These are phyloP conservation scores for Aspergillus bridgeri DNA, from an alignment of 495 filamentous ascomycete species.

Conservation along the genomic window DNA sequence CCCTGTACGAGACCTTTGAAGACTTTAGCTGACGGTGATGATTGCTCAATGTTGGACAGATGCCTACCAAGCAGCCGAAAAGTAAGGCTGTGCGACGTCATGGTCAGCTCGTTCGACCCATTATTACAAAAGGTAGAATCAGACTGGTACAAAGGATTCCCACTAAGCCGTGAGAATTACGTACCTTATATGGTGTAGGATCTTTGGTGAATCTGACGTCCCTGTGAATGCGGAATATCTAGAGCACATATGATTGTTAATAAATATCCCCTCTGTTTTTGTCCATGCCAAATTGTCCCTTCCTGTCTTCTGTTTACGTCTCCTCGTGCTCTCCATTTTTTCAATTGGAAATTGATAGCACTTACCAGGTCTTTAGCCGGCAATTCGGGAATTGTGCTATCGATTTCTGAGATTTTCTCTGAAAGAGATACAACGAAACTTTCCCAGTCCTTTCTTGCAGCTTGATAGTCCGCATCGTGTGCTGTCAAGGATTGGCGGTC, in stretches of 20 bases:
- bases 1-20: conserved; percentile 67
- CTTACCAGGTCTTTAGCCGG: conserved; percentile 74
- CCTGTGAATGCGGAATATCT: conserved; percentile 81
- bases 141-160: neutral
- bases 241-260: conserved; percentile 12
- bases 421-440: conserved; percentile 68
- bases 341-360: conserved; percentile 7
- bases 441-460: conserved; percentile 73
- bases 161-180: conserved; percentile 14
- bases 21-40: conserved; percentile 20
- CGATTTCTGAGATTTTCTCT: conserved; percentile 62
- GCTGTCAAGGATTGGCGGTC: conserved; percentile 37
- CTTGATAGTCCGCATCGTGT: conserved; percentile 72
- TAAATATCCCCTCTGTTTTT: neutral
- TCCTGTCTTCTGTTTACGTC: neutral
- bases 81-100: conserved; percentile 55
- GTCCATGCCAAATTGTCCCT: neutral
- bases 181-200: conserved; percentile 82
- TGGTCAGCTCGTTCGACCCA: neutral
- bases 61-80: conserved; percentile 72
- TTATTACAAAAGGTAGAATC: neutral
- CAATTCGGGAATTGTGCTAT: conserved; percentile 78
- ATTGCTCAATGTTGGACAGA: neutral
- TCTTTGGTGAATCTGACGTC: conserved; percentile 77
- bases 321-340: neutral